Evolutionary conservation across 2,329 filamentous ascomycete genomes (phyloP).

Genomic region (Emericellopsis atlantica): DNA sequence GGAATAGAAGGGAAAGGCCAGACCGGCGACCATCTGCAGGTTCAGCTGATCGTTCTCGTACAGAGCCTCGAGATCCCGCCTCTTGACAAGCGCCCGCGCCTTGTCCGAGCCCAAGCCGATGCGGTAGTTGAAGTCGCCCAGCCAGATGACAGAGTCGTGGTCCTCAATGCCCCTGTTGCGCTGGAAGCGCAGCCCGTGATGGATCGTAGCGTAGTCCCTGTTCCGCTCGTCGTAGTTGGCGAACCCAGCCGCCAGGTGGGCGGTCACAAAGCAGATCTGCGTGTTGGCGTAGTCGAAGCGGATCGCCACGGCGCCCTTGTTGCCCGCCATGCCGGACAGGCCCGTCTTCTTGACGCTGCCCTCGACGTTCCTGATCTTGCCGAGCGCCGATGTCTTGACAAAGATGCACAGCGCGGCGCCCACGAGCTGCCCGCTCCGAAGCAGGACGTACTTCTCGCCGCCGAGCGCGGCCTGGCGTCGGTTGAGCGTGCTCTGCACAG

Average conservation of each 20-base stretch:
- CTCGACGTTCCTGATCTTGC: constrained; percentile 89
- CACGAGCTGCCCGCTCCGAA: constrained; percentile 87
- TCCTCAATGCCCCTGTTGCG: constrained; percentile 83
- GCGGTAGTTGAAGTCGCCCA: constrained; percentile 97
- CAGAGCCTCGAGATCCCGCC: constrained; percentile 60
- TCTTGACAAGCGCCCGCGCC: constrained; percentile 61
- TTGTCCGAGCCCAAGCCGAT: constrained; percentile 74
- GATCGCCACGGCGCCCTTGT: constrained; percentile 95
- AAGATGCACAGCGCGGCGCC: constrained; percentile 89
- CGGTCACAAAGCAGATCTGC: constrained; percentile 87
- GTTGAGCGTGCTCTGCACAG: constrained; percentile 70
- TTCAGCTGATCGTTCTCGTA: constrained; percentile 95
- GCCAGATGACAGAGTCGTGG: constrained; percentile 81
- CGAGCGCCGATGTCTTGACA: constrained; percentile 65
- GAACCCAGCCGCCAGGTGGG: constrained; percentile 91
- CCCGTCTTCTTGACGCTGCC: constrained; percentile 89
- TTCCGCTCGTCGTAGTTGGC: constrained; percentile 95
- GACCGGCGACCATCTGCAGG: constrained; percentile 87
- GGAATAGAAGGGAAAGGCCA: constrained; percentile 83
- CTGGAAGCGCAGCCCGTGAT: constrained; percentile 79
- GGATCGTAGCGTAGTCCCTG: constrained; percentile 81
- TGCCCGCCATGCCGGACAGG: constrained; percentile 92
- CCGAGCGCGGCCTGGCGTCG: constrained; percentile 49
- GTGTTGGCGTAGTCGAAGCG: constrained; percentile 91
- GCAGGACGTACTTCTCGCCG: constrained; percentile 71